Percentiles rank a stretch among this genome's conserved stretches.
phyloP scores from a whole-genome alignment of 148 eudicot species.

The Rhododendron vialii region DNA sequence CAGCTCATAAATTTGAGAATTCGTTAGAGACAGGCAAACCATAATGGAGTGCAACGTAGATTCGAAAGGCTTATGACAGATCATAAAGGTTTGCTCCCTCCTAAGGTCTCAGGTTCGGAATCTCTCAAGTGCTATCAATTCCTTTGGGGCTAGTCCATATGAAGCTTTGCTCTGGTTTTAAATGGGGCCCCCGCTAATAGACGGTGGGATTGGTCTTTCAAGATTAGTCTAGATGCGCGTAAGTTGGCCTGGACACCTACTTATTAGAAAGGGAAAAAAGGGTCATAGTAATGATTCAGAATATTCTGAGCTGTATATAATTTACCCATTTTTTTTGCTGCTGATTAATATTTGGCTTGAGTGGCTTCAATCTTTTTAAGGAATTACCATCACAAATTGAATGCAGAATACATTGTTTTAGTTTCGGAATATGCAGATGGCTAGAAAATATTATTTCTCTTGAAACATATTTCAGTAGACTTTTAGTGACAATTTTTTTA shows the following conservation, averaged over 20 bases:
- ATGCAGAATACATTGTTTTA: not conserved
- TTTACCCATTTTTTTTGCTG: not conserved
- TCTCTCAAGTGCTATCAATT: too few relatives aligned
- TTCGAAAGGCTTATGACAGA: not conserved
- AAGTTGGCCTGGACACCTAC: too few relatives aligned
- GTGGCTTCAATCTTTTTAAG: not conserved
- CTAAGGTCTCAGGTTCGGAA: too few relatives aligned
- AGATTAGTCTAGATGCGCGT: too few relatives aligned
- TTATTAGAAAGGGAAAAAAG: too few relatives aligned
- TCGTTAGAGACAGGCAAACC: not conserved
- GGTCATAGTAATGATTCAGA: not conserved
- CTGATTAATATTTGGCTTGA: not conserved
- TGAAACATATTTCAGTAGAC: not conserved
- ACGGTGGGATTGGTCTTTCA: too few relatives aligned
- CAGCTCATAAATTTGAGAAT: not conserved
- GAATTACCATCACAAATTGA: not conserved
- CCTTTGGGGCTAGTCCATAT: too few relatives aligned
- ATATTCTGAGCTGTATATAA: not conserved
- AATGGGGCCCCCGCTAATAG: too few relatives aligned
- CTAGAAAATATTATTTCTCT: not conserved
- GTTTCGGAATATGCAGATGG: not conserved
- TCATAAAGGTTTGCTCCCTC: too few relatives aligned
- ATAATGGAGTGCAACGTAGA: not conserved
- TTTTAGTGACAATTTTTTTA: too few relatives aligned
- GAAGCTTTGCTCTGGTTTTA: too few relatives aligned